Base-by-base conservation (phyloP, 2,329 filamentous ascomycete species). In the Fusarium sp. region DNA sequence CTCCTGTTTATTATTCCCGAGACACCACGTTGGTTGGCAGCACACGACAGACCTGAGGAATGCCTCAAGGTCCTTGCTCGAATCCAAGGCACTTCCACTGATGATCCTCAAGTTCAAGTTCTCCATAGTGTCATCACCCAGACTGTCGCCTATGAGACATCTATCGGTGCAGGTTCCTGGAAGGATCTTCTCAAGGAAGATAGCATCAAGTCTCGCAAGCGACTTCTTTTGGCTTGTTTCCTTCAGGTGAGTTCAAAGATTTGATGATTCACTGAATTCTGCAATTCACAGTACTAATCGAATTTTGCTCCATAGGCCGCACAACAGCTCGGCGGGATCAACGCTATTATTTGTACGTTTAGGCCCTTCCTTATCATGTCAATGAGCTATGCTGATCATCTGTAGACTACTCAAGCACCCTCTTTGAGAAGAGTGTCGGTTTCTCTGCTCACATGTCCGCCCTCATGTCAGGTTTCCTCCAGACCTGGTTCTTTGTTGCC, bases 391-490 rank as follows among this genome's bases (percentile, higher is more conserved):
- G 0, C 26, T 68, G 2, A 68, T 5, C 0, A 39, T 12, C 3
- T 10, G 8, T 20, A 80, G 80, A 87, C 75, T 87, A 87, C 63
- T 81, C 85, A 7, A 82, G 81, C 20, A 85, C 87, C 0, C 75
- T 88, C 2, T 86, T 88, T 60, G 80, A 86, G 59, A 76, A 83
- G 24, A 85, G 83, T 24, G 80, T 89, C 6, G 81, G 82, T 1
- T 83, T 85, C 57, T 77, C 76, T 24, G 75, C 81, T 3, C 81
- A 84, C 48, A 83, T 87, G 76, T 84, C 87, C 8, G 80, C 86
- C 8, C 80, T 89, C 39, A 86, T 89, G 78, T 85, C 85, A n/a
- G 86, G 87, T 39, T 85, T 87, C 70, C 80, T 88, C 18, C 85
- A 87, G 77, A 87, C 86, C 0, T 85, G 82, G 82, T 83, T 82